Conservation (phyloP, 495 filamentous ascomycete genomes). For the Cercophora scortea region DNA sequence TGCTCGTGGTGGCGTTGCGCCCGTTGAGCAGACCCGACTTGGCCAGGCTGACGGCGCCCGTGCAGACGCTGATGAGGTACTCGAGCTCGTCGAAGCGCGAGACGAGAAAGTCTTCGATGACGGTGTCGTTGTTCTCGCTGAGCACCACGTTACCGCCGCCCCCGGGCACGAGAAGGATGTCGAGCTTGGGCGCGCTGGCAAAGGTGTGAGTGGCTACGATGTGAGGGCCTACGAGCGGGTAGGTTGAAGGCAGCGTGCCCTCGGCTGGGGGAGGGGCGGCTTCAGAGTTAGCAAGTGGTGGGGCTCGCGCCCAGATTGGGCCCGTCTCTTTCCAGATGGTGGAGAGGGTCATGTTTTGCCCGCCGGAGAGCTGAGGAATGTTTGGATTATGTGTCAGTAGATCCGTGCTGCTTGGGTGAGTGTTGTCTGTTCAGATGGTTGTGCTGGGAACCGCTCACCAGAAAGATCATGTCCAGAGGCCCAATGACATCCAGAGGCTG, state of each 20-base stretch:
- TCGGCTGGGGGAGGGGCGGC: too few relatives aligned
- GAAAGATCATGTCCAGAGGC: slow-evolving; percentile 42
- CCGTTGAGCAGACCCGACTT: slow-evolving; percentile 52
- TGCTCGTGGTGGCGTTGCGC: slow-evolving; percentile 49
- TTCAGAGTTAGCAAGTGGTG: slow-evolving; percentile 20
- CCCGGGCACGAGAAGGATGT: slow-evolving; percentile 62
- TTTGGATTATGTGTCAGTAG: neutral
- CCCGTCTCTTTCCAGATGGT: slow-evolving; percentile 8
- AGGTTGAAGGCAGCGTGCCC: too few relatives aligned
- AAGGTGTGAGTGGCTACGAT: slow-evolving; percentile 60
- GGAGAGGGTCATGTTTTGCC: slow-evolving; percentile 11
- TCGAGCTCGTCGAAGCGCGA: slow-evolving; percentile 33
- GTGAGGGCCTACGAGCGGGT: slow-evolving; percentile 14
- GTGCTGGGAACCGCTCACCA: slow-evolving; percentile 31
- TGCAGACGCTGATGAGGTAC: slow-evolving; percentile 59
- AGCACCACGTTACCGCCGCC: slow-evolving; percentile 42
- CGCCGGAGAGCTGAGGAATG: slow-evolving; percentile 6
- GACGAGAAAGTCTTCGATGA: slow-evolving; percentile 39
- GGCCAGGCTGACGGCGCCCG: slow-evolving; percentile 45
- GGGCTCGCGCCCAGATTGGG: slow-evolving; percentile 4
- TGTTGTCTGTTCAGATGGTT: too few relatives aligned
- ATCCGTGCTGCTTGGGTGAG: slow-evolving; percentile 14
- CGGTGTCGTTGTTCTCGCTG: slow-evolving; percentile 21
- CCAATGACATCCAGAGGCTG: slow-evolving; percentile 41
- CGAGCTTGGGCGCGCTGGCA: slow-evolving; percentile 36